phyloP scores from a whole-genome alignment of 192 early-diverging fungal genomes.

The Thoreauomyces humboldtii region DNA sequence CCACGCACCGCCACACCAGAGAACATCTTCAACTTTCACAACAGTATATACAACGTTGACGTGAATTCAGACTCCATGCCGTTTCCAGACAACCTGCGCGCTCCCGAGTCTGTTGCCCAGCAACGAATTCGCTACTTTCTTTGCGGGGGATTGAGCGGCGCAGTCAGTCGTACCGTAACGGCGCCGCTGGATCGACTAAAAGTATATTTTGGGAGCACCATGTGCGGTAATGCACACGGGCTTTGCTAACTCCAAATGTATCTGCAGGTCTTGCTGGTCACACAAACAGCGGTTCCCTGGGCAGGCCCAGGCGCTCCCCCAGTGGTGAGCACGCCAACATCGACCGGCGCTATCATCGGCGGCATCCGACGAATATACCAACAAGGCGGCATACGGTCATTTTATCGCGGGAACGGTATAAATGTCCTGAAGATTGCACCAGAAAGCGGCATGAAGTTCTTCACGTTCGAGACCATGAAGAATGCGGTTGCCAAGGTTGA shows the following conservation, averaged over 20 bases:
- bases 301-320: background rate
- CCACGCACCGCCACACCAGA: slow-evolving; percentile 59
- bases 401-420: slow-evolving; percentile 74
- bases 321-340: background rate
- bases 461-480: slow-evolving; percentile 67
- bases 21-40: slow-evolving; percentile 63
- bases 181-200: slow-evolving; percentile 75
- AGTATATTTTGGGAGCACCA: slow-evolving; percentile 29
- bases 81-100: slow-evolving; percentile 19
- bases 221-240: too few species aligned
- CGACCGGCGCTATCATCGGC: slow-evolving; percentile 32
- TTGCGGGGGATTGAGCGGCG: slow-evolving; percentile 71
- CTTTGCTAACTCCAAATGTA: too few species aligned
- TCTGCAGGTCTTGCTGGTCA: slow-evolving; percentile 35
- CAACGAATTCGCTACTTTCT: slow-evolving; percentile 63
- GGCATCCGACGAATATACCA: slow-evolving; percentile 58
- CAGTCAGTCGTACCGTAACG: slow-evolving; percentile 67
- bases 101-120: slow-evolving; percentile 5
- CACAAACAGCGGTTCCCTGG: slow-evolving; percentile 40
- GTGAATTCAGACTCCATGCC: slow-evolving; percentile 60
- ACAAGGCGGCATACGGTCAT: slow-evolving; percentile 64
- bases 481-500: slow-evolving; percentile 39
- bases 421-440: slow-evolving; percentile 78
- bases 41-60: slow-evolving; percentile 58
- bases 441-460: slow-evolving; percentile 75